These are phyloP conservation scores for Pinus taeda DNA, from an alignment of 75 land plant genomes.

Conservation along the genomic window DNA sequence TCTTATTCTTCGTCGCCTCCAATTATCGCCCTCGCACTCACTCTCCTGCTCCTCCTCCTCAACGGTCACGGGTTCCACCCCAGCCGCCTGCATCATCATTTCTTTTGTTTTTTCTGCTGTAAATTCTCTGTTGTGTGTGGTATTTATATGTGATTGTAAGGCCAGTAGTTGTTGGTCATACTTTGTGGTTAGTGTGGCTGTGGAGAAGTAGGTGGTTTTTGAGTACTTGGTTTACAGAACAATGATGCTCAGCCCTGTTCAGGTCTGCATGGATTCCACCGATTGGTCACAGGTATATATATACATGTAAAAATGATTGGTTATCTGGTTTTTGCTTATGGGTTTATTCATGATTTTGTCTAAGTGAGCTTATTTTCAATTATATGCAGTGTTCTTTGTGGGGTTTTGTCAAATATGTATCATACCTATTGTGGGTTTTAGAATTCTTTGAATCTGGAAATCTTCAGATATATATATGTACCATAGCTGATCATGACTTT, in stretches of 20 bases:
- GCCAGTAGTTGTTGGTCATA: neutral
- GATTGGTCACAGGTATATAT: conserved; percentile 4
- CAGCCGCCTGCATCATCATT: neutral
- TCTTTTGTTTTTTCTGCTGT: neutral
- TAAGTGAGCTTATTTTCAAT: too few species aligned
- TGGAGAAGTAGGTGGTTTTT: neutral
- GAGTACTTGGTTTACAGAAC: neutral
- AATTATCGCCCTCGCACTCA: neutral
- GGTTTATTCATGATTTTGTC: too few species aligned
- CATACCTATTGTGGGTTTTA: too few species aligned
- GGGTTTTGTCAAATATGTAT: too few species aligned
- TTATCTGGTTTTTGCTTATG: neutral
- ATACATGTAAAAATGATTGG: neutral
- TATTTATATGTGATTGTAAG: neutral
- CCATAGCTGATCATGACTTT: too few species aligned
- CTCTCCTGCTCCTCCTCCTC: neutral
- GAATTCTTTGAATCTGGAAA: too few species aligned
- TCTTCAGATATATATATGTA: too few species aligned
- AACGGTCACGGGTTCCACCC: neutral
- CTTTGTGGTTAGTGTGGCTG: neutral
- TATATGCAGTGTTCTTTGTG: too few species aligned
- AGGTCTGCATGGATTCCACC: conserved; percentile 6
- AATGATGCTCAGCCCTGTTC: conserved; percentile 13
- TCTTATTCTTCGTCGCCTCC: neutral
- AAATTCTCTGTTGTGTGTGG: neutral